Conservation (phyloP, 768 basidiomycete genomes). For the Psilocybe cyanescens region DNA sequence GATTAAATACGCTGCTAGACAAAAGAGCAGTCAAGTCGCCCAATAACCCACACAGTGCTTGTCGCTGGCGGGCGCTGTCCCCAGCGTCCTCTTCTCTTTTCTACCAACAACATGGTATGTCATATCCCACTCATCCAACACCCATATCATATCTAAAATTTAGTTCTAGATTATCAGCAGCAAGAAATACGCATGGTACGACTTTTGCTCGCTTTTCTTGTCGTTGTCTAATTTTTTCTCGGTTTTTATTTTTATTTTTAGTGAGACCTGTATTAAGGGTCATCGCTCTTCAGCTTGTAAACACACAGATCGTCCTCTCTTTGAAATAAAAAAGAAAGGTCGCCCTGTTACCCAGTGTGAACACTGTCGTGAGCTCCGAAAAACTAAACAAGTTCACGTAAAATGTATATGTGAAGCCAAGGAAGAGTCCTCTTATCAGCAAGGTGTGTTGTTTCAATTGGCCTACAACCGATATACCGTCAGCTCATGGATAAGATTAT, state of each 20-base stretch:
- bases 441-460: constrained; percentile 56
- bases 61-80: constrained; percentile 60
- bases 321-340: constrained; percentile 93
- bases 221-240: constrained; percentile 11
- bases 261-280: constrained; percentile 94
- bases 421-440: constrained; percentile 53
- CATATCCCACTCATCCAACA: background rate
- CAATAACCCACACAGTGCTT: constrained; percentile 57
- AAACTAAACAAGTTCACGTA: constrained; percentile 85
- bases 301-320: constrained; percentile 86
- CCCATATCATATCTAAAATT: background rate
- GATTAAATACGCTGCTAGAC: constrained; percentile 42
- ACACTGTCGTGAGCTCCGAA: constrained; percentile 83
- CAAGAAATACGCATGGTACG: constrained; percentile 86
- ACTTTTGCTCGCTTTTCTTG: constrained; percentile 5
- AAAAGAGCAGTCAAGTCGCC: constrained; percentile 29
- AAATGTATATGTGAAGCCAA: constrained; percentile 86
- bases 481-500: constrained; percentile 52
- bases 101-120: constrained; percentile 45
- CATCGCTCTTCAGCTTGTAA: constrained; percentile 90
- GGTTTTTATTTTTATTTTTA: constrained; percentile 30
- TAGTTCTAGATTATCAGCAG: constrained; percentile 63
- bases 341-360: constrained; percentile 91
- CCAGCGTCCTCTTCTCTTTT: constrained; percentile 31
- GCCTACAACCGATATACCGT: constrained; percentile 19